Base-by-base conservation (phyloP, 192 early-diverging fungal species). In the Cladochytrium replicatum region DNA sequence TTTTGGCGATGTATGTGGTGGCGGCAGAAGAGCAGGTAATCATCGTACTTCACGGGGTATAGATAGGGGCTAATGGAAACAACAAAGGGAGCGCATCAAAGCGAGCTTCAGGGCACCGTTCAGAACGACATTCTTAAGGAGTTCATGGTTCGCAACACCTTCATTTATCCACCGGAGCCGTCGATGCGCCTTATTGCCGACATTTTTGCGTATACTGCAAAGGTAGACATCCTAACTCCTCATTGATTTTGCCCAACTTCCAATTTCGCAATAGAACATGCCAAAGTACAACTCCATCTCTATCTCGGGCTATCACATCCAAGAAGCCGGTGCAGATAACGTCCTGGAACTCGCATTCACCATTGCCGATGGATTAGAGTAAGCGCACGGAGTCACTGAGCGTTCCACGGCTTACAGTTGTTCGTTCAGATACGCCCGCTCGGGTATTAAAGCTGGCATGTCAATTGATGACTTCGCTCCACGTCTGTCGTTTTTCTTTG, bases 241-340 rank as follows among this genome's bases (percentile, higher is more conserved):
- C n/a, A 3, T 52, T 28, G 23, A 29, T 0, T 17, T 11, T 17
- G 24, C 26, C 21, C 19, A 3, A 23, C 30, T 32, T 24, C 4
- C 43, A 23, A 7, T 19, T 5, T 28, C 55, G 23, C 27, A 22
- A 11, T 43, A 80, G 68, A 63, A 88, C 57, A 92, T 92, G 89
- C 89, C 89, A 28, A 86, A 85, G 66, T 92, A 89, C 72, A 92
- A 92, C 75, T 89, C 87, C 43, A 91, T 91, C 53, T 91, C 88
- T n/a, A 91, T 91, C 46, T 91, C 89, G 2, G 89, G 89, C 31
- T 91, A 91, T 60, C 89, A 91, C 54, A 86, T 91, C 72, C 89
- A 91, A 63, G 89, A 91, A 56, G 87, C 89, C 26, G 89, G 89
- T 25, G 89, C 87, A 25, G 81, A 91, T 55, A 82, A 80, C 50